Base-by-base conservation (phyloP, 2,329 filamentous ascomycete genomes). In the Colletotrichum tofieldiae region DNA sequence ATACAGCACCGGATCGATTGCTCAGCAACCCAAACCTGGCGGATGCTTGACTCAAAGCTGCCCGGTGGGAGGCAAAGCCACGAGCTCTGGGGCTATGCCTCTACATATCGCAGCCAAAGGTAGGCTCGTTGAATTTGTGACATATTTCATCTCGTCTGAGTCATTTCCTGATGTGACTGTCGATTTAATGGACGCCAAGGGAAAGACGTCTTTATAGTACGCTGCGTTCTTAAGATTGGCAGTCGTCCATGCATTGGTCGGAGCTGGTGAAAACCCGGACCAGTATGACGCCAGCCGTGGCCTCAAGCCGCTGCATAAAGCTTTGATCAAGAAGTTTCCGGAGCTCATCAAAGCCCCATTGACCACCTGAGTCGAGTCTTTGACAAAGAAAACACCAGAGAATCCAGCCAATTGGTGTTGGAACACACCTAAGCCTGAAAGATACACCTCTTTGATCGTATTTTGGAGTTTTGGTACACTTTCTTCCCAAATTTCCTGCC, bases 281-380 rank as follows among this genome's bases (percentile, higher is more conserved):
- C 41, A 64, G 20, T 51, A 67, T 0, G 74, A 79, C 1, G 62
- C 54, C 5, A 4, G 20, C 8, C 2, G 66, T 23, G 82, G 83
- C 0, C 54, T 75, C 0, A 81, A 74, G n/a, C 80, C 84, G 7
- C 69, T 85, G 1, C 81, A 85, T 63, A 8, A 72, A 32, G 82
- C 83, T 7, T 81, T 81, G 3, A 70, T 7, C 5, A 76, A 73
- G 11, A 82, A 82, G 47, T 77, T 81, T 66, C 62, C 71, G 5
- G 73, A 72, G 7, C 78, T 77, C 39, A 76, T 82, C 5, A 71
- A 65, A 20, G 65, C 76, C 1, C 73, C 85, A 3, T 70, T 85
- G 5, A 72, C 78, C 9, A 81, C 81, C 29, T 83, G 83, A 14
- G 80, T 82, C 1, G 72, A 81, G 47, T 79, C 82, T 0, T 61